phyloP scores from a whole-genome alignment of 768 basidiomycete genomes.

The Podaxis sp. region DNA sequence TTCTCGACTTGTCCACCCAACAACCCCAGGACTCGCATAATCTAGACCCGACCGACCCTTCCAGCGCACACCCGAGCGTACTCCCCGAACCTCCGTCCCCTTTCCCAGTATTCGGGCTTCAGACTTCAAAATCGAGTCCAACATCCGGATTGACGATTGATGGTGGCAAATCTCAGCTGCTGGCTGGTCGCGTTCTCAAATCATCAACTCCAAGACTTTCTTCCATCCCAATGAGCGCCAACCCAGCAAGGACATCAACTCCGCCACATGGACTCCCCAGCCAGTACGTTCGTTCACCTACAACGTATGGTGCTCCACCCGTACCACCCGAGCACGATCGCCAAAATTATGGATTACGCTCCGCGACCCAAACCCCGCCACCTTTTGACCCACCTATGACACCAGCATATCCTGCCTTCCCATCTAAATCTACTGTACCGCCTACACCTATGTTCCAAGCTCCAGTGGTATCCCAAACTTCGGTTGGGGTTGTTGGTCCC shows the following conservation, averaged over 20 bases:
- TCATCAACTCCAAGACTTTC: slow-evolving; percentile 2
- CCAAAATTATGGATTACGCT: slow-evolving; percentile 18
- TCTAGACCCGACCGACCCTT: slow-evolving; percentile 32
- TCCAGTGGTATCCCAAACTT: slow-evolving; percentile 49
- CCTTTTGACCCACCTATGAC: slow-evolving; percentile 46
- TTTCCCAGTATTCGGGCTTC: slow-evolving; percentile 52
- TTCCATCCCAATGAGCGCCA: slow-evolving; percentile 20
- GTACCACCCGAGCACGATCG: slow-evolving; percentile 20
- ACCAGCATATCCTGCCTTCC: slow-evolving; percentile 74
- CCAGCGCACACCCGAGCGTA: slow-evolving; percentile 36
- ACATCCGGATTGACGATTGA: background rate
- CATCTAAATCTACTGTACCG: slow-evolving; percentile 43
- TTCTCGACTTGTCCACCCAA: slow-evolving; percentile 68
- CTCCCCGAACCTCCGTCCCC: slow-evolving; percentile 81
- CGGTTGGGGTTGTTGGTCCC: slow-evolving; percentile 46
- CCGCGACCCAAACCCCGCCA: slow-evolving; percentile 16
- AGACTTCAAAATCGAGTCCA: slow-evolving; percentile 4
- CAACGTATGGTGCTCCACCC: slow-evolving; percentile 52
- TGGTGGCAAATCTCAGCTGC: background rate
- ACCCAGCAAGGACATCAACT: slow-evolving; percentile 16
- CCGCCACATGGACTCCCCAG: slow-evolving; percentile 14
- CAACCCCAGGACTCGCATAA: slow-evolving; percentile 30
- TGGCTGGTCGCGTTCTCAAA: slow-evolving; percentile 10
- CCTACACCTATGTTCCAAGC: slow-evolving; percentile 57
- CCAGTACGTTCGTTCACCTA: slow-evolving; percentile 47